Evolutionary conservation across 139 green algal species (phyloP), one percentile per base, ranked within the genome.

Genomic region (Micractinium sp.): DNA sequence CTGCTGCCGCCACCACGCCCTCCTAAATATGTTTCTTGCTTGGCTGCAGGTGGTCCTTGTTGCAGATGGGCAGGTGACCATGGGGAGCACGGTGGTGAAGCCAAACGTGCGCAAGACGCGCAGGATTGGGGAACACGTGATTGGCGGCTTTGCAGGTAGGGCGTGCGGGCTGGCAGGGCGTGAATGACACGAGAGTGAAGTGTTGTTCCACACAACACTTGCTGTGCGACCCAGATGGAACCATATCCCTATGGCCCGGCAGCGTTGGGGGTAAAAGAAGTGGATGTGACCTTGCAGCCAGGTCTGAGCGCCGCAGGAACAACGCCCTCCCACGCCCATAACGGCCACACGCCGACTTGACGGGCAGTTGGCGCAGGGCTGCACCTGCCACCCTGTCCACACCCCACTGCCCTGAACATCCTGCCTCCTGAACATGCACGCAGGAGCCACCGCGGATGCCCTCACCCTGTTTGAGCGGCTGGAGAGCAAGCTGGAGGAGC

Each of bases 391-490:
- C n/a, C n/a, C n/a, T n/a, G n/a, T n/a, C n/a, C n/a, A n/a, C n/a
- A n/a, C n/a, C n/a, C n/a, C n/a, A n/a, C n/a, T n/a, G n/a, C n/a
- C n/a, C n/a, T n/a, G n/a, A n/a, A n/a, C n/a, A n/a, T n/a, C n/a
- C n/a, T n/a, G n/a, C n/a, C n/a, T n/a, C n/a, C 39, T 63, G 1
- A 5, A 3, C 15, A 3, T 53, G 27, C 0, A 9, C 33, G 60
- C 81, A 95, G 97, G 97, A 4, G 94, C 95, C 2, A 98, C 97
- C 0, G 97, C 97, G 0, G 97, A 99, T 87, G 97, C 97, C 0
- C 94, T 99, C 86, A 98, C 97, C 3, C 92, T 99, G 23, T 96
- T 98, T 88, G 97, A 99, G 85, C 88, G 97, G 27, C 88, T 99
- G 66, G 97, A 99, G 86, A 90, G 78, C 47, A 96, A 97, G 87